Evolutionary conservation across 2,329 filamentous ascomycete genomes (phyloP), one percentile per base, ranked within the genome.

Genomic region (Phaeosphaeriaceae sp.): DNA sequence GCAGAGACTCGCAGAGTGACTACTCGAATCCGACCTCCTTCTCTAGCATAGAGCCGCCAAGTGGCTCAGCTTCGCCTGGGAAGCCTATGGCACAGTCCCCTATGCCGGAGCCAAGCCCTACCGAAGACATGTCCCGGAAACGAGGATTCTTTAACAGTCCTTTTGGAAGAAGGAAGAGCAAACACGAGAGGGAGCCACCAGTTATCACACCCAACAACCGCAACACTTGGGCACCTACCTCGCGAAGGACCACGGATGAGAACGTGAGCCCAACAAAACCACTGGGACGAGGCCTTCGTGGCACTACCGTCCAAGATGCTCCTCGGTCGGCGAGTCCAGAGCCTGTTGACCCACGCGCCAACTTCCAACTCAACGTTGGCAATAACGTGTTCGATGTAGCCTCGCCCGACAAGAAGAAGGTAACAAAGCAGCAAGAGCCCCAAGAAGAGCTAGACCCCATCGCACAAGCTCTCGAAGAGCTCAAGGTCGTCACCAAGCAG

Each of bases 311-410:
- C n/a, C 68, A 73, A n/a, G 69, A 69, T 44, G 65, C 66, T n/a
- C 67, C 64, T 28, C 69, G 68, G 10, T 74, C 80, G 65, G 63
- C 82, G n/a, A 84, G 81, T 66, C 83, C 82, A 54, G 96, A 93
- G 70, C 93, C 92, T 3, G 94, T 95, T 40, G 95, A 97, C 73
- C 94, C 94, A 56, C 90, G 95, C 62, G 93, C 94, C 42, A 97
- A 91, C 75, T 89, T 98, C 69, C 94, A 97, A 61, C 84, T 99
- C 26, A 97, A 97, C 70, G 88, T 99, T 55, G 95, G 95, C 8
- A 93, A 96, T 70, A 99, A 99, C 70, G 93, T 99, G 11, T 97
- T 99, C 71, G 89, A 97, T 56, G 94, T 99, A 10, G 91, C 91
- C 13, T 91, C 91, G 9, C 90, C 92, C 0, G 91, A 94, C 59